Conservation (phyloP, 768 basidiomycete genomes). For the Podaxis pistillaris region DNA sequence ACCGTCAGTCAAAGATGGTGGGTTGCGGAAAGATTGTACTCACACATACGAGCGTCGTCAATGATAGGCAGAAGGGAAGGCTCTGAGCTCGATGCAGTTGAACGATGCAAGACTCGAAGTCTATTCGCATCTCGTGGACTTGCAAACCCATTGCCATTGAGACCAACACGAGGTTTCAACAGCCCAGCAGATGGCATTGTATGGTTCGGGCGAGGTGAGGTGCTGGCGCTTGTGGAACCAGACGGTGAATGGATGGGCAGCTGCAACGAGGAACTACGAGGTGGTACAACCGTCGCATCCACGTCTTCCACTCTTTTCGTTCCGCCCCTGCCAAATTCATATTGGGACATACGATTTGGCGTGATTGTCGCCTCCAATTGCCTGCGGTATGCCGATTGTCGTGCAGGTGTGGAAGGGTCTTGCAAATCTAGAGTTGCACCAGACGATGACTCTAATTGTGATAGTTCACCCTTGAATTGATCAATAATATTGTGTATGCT, state of each 20-base stretch:
- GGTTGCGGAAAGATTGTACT: slow-evolving; percentile 23
- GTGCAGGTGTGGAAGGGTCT: slow-evolving; percentile 61
- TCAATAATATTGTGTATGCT: slow-evolving; percentile 62
- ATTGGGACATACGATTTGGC: slow-evolving; percentile 21
- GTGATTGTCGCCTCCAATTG: slow-evolving; percentile 31
- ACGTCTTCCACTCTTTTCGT: slow-evolving; percentile 20
- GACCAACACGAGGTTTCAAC: slow-evolving; percentile 42
- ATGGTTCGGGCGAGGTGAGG: slow-evolving; percentile 24
- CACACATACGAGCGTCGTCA: slow-evolving; percentile 50
- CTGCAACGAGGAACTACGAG: slow-evolving; percentile 50
- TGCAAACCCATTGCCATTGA: slow-evolving; percentile 22
- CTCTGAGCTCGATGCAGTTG: slow-evolving; percentile 77
- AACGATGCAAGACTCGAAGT: slow-evolving; percentile 65
- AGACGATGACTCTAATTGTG: slow-evolving; percentile 59
- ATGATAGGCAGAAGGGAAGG: slow-evolving; percentile 67
- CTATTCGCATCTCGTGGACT: slow-evolving; percentile 29
- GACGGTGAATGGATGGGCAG: slow-evolving; percentile 31
- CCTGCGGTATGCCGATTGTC: slow-evolving; percentile 37
- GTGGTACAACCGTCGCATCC: slow-evolving; percentile 40
- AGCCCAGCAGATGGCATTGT: slow-evolving; percentile 41
- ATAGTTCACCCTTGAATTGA: slow-evolving; percentile 73
- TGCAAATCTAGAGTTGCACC: slow-evolving; percentile 55
- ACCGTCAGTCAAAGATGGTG: slow-evolving; percentile 7
- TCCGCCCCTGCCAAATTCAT: slow-evolving; percentile 17
- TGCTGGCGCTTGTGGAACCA: slow-evolving; percentile 25